phyloP scores from a whole-genome alignment of 441 rosid species.

The Codiaeum variegatum region DNA sequence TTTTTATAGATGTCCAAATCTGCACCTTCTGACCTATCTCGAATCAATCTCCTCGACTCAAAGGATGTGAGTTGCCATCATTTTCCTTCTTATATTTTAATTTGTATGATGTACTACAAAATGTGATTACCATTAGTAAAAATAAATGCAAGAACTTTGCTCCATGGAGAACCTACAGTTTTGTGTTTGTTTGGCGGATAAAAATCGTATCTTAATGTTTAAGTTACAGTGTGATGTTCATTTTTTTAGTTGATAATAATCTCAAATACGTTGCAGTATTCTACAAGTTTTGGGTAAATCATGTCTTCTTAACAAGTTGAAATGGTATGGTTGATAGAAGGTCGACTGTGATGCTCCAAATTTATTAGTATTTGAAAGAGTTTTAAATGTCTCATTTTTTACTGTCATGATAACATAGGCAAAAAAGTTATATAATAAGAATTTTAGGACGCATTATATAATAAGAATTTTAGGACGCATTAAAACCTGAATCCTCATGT shows the following conservation, averaged over 20 bases:
- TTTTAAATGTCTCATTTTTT: not conserved
- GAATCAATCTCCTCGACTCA: slow-evolving; percentile 93
- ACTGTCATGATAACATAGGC: not conserved
- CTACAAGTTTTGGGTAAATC: not conserved
- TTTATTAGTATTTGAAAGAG: not conserved
- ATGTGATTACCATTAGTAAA: not conserved
- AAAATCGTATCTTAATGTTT: not conserved
- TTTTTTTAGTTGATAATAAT: not conserved
- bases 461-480: not conserved
- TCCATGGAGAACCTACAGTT: not conserved
- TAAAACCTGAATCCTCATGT: not conserved
- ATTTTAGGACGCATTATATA: not conserved
- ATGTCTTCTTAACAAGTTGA: not conserved
- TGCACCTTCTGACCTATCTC: slow-evolving; percentile 85
- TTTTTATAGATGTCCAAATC: slow-evolving; percentile 86
- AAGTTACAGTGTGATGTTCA: not conserved
- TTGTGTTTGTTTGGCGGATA: not conserved
- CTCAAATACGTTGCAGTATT: not conserved
- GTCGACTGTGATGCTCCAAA: not conserved
- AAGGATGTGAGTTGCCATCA: slow-evolving; percentile 65
- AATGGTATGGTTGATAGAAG: slow-evolving; percentile 5
- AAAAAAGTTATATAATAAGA: not conserved
- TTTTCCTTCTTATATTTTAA: slow-evolving; percentile 15
- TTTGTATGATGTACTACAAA: not conserved
- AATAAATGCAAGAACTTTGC: not conserved